Base-by-base conservation (phyloP, 1,284 basidiomycete species). In the Rhodotorula sp. region DNA sequence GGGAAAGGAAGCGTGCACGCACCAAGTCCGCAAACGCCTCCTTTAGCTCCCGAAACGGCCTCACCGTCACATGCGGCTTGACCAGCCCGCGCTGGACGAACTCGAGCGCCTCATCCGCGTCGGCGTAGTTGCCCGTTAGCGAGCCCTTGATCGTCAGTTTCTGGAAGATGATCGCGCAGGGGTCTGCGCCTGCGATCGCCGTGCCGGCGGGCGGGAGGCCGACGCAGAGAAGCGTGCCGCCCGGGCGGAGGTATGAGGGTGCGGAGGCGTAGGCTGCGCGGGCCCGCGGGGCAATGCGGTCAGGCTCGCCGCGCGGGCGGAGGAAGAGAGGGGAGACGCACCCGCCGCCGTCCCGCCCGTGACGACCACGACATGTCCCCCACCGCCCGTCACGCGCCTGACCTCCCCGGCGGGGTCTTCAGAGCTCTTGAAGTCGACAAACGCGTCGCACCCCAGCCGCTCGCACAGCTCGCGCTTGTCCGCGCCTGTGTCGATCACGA, bases 71-170 rank as follows among this genome's bases (percentile, higher is more conserved):
- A n/a, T 64, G 34, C 9, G 76, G 75, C 72, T 70, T 71, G 59
- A 80, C 77, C 61, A 78, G 77, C 27, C 78, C 77, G 2, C 69
- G 51, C 2, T 76, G 78, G 4, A 79, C 80, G 37, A 81, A 76
- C 36, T 80, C 78, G 50, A 81, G 74, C 8, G 78, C 78, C 68
- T 81, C 79, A 57, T 78, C 73, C 3, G 78, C 77, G 61, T 81
- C 79, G 70, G 76, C 32, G 17, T 58, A 34, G 67, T 78, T 80
- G 25, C 80, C 80, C 4, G 79, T 78, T 36, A 81, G 78, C 19
- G 64, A 67, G 5, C 73, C 70, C 2, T 74, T 72, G 32, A 80
- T 68, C 15, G 75, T 64, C 6, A 78, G 65, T 29, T 76, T 67
- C 22, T 72, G 41, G 71, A 80, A 78, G 46, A 81, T 79, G 50